Evolutionary conservation across 2,329 filamentous ascomycete species (phyloP).

Genomic region (Fusarium foetens): DNA sequence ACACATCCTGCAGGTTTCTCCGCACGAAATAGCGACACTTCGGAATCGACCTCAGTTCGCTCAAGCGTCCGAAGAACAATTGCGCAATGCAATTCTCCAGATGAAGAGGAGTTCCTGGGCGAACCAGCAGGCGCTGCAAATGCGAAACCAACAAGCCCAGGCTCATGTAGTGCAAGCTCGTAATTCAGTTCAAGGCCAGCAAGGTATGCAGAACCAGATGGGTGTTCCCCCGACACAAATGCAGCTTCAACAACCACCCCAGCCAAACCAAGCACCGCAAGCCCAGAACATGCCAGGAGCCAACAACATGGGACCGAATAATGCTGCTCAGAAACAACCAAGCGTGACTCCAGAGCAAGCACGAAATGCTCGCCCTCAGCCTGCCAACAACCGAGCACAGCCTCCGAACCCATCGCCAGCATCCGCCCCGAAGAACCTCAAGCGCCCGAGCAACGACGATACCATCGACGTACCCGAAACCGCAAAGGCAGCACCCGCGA

Average conservation of each 20-base stretch:
- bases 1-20: slow-evolving; percentile 48
- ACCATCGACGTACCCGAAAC: slow-evolving; percentile 44
- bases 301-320: slow-evolving; percentile 57
- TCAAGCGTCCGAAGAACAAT: slow-evolving; percentile 49
- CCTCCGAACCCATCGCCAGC: slow-evolving; percentile 53
- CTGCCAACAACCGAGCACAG: slow-evolving; percentile 50
- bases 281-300: slow-evolving; percentile 52
- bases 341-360: slow-evolving; percentile 44
- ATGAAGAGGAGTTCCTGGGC: slow-evolving; percentile 50
- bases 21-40: slow-evolving; percentile 49
- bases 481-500: slow-evolving; percentile 34
- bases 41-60: slow-evolving; percentile 43
- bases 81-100: slow-evolving; percentile 46
- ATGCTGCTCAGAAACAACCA: slow-evolving; percentile 45
- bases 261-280: slow-evolving; percentile 53
- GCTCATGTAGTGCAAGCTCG: slow-evolving; percentile 50
- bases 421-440: slow-evolving; percentile 57
- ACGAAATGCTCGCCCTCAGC: slow-evolving; percentile 40
- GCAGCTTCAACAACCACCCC: slow-evolving; percentile 63
- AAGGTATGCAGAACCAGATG: slow-evolving; percentile 53
- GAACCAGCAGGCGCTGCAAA: slow-evolving; percentile 47
- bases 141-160: slow-evolving; percentile 44
- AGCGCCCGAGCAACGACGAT: slow-evolving; percentile 63
- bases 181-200: slow-evolving; percentile 45
- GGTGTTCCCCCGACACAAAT: slow-evolving; percentile 61